Conservation (phyloP, 2,329 filamentous ascomycete species). For the Colletotrichum musae region DNA sequence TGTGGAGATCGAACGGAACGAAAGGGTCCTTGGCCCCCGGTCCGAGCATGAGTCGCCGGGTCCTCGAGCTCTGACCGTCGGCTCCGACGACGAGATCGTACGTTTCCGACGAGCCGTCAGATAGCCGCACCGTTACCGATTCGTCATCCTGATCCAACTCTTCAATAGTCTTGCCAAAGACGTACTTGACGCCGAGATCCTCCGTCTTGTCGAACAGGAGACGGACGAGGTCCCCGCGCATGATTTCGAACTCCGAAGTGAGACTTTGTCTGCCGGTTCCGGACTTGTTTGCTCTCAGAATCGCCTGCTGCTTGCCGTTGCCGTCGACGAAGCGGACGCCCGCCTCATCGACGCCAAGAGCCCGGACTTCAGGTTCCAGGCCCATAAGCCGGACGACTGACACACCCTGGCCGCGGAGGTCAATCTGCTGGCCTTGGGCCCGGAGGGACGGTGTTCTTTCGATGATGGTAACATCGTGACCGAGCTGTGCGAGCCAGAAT, state of each 20-base stretch:
- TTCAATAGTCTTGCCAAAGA: constrained; percentile 46
- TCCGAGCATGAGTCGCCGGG: constrained; percentile 58
- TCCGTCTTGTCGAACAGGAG: constrained; percentile 62
- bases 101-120: constrained; percentile 56
- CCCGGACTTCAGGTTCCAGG: constrained; percentile 53
- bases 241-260: constrained; percentile 72
- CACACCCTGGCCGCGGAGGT: constrained; percentile 60
- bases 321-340: constrained; percentile 63
- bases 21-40: constrained; percentile 44
- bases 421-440: constrained; percentile 60
- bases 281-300: constrained; percentile 55
- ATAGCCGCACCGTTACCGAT: constrained; percentile 56
- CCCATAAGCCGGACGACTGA: constrained; percentile 56
- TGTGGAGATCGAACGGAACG: constrained; percentile 46
- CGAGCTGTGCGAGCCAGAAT: constrained; percentile 55
- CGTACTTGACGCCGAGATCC: constrained; percentile 45
- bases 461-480: constrained; percentile 58
- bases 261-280: constrained; percentile 60
- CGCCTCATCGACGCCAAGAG: constrained; percentile 59
- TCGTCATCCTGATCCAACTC: constrained; percentile 50
- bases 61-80: constrained; percentile 67
- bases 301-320: constrained; percentile 54
- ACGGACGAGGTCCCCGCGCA: constrained; percentile 68
- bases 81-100: constrained; percentile 70
- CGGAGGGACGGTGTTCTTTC: constrained; percentile 57